Evolutionary conservation across 1,139 yeast genomes (phyloP), one percentile per base, ranked within the genome.

Genomic region (Saccharomyces hybrid): DNA sequence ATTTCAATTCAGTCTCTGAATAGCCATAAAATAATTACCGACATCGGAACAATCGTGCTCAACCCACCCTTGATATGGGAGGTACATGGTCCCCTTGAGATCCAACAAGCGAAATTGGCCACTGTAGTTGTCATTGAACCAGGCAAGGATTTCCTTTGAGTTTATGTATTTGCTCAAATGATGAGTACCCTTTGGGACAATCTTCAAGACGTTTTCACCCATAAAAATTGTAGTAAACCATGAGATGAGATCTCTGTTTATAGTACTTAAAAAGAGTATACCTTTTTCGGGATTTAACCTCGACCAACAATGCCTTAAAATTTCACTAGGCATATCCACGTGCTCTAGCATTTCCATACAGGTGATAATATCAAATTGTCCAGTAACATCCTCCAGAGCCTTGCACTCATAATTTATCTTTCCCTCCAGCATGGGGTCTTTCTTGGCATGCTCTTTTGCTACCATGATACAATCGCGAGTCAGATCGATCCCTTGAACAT

Each of bases 271-370:
- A 65, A 93, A 89, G 48, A 91, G 69, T 81, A 90, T 83, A 0
- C 99, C 95, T 13, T 63, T 60, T 9, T 49, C 55, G 0, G 84
- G 86, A 56, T 82, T 80, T 48, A 91, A 81, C 56, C 83, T 80
- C 38, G 75, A 68, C 68, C 90, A 73, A 0, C 96, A 95, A 53
- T 80, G 82, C 23, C 75, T 70, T 56, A 93, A 72, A 28, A 91
- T 86, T 54, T 80, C 80, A 0, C 89, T 74, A 0, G 99, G 99
- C 58, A 82, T 80, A 56, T 87, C 88, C 1, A 91, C 97, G 70
- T 93, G 99, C 69, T 93, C 99, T 50, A 93, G 76, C 80, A 93
- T 84, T 69, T 93, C 99, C 78, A 93, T 89, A 81, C 93, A 81
- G 1, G 98, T 89, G 8, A 95, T 83, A 8, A 91, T 72, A 66